Conservation (phyloP, 2,329 filamentous ascomycete genomes). For the Cryphonectria japonica region DNA sequence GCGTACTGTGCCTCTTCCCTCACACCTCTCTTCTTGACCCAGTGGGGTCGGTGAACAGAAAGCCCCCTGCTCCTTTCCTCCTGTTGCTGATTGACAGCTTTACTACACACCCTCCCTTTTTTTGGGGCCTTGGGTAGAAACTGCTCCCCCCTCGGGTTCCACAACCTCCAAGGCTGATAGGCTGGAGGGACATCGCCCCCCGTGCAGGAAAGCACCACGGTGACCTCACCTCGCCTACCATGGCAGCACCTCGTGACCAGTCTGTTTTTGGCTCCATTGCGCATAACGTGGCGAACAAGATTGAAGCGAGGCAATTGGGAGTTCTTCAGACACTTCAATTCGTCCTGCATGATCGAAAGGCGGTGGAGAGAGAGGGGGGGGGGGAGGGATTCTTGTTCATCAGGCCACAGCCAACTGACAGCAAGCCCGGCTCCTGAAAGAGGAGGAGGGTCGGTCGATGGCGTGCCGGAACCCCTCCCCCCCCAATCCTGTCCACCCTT, state of each 20-base stretch:
- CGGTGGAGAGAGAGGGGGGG: not conserved
- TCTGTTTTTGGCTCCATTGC: not conserved
- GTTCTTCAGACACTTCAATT: not conserved
- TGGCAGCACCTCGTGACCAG: not conserved
- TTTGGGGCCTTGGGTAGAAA: not conserved
- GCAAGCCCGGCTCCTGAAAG: not conserved
- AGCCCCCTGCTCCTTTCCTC: not conserved
- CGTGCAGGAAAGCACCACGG: not conserved
- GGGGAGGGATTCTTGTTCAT: not conserved
- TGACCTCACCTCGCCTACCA: conserved; percentile 3
- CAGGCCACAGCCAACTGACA: not conserved
- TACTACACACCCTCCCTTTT: not conserved
- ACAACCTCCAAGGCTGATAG: not conserved
- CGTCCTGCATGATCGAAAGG: not conserved
- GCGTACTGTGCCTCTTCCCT: not conserved
- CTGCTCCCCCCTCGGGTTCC: not conserved
- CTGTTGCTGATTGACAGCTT: not conserved
- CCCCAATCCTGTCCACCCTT: not conserved
- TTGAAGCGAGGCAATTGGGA: not conserved
- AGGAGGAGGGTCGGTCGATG: not conserved
- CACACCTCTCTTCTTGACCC: not conserved
- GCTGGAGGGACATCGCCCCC: not conserved
- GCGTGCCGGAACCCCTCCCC: not conserved
- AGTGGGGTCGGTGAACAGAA: conserved; percentile 9
- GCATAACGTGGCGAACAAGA: not conserved